phyloP scores from a whole-genome alignment of 768 basidiomycete genomes.

The Boletus vinaceobasis region DNA sequence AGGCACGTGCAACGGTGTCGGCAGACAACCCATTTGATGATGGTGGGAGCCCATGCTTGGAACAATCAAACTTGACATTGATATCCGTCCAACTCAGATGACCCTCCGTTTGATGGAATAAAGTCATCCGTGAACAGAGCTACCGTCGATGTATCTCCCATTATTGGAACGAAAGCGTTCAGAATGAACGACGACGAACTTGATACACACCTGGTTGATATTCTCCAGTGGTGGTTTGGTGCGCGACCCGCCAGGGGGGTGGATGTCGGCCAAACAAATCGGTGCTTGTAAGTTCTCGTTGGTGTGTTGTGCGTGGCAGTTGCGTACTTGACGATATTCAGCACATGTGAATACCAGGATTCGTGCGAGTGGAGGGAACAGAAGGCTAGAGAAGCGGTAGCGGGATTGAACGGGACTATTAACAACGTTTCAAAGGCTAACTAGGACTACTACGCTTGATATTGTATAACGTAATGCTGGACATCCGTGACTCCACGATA shows the following conservation, averaged over 20 bases:
- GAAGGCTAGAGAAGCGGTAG: constrained; percentile 41
- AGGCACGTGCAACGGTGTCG: not conserved
- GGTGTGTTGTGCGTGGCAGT: not conserved
- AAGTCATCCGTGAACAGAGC: not conserved
- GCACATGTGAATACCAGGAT: constrained; percentile 68
- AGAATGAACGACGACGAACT: constrained; percentile 50
- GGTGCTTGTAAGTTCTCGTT: constrained; percentile 59
- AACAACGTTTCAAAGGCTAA: not conserved
- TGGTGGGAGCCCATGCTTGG: constrained; percentile 8
- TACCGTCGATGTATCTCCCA: constrained; percentile 25
- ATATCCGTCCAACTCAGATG: constrained; percentile 6
- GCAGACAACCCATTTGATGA: not conserved
- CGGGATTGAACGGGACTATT: not conserved
- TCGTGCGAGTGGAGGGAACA: constrained; percentile 77
- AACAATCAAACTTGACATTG: not conserved
- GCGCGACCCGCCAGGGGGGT: constrained; percentile 70
- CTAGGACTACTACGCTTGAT: not conserved
- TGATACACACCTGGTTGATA: constrained; percentile 47
- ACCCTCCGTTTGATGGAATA: not conserved
- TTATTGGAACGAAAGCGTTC: constrained; percentile 69
- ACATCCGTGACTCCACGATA: not conserved
- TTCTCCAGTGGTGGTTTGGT: constrained; percentile 77
- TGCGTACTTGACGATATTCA: constrained; percentile 21
- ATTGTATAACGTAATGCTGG: constrained; percentile 11
- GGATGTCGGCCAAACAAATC: constrained; percentile 47